phyloP scores from a whole-genome alignment of 768 basidiomycete species.

The Mycena rebaudengoi region DNA sequence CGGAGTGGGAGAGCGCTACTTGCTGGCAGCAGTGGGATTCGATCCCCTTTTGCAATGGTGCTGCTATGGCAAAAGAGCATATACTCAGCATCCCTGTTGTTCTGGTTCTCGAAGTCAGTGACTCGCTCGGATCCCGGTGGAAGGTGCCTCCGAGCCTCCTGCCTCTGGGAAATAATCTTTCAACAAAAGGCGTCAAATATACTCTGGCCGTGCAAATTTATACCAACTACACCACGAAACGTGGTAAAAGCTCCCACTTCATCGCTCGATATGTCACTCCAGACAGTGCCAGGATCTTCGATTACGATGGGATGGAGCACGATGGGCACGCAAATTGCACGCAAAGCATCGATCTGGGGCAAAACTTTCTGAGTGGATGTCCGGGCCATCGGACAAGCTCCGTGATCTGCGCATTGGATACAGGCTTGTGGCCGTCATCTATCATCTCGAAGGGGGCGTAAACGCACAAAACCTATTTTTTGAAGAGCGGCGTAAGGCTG shows the following conservation, averaged over 20 bases:
- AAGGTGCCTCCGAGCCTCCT: conserved; percentile 6
- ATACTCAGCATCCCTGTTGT: conserved; percentile 12
- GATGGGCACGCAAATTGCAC: conserved; percentile 1
- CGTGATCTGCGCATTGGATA: not conserved
- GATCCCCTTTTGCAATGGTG: not conserved
- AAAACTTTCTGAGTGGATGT: not conserved
- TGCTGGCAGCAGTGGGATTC: conserved; percentile 13
- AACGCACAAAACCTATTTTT: not conserved
- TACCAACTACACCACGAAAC: not conserved
- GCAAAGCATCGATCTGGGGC: not conserved
- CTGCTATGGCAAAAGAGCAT: not conserved
- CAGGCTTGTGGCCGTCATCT: not conserved
- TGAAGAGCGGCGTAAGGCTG: not conserved
- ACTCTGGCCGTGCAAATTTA: conserved; percentile 8
- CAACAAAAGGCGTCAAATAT: conserved; percentile 1
- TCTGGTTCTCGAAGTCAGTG: conserved; percentile 3
- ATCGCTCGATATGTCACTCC: conserved; percentile 17
- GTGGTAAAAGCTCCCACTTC: not conserved
- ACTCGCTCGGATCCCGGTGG: conserved; percentile 2
- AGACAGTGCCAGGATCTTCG: conserved; percentile 10
- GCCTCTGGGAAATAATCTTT: not conserved
- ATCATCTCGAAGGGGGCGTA: conserved; percentile 8
- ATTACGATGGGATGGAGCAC: conserved; percentile 13
- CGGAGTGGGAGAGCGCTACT: not conserved
- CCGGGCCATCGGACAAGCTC: not conserved